Base-by-base conservation (phyloP, 495 filamentous ascomycete genomes). In the Lasiosphaeriaceae sp. region DNA sequence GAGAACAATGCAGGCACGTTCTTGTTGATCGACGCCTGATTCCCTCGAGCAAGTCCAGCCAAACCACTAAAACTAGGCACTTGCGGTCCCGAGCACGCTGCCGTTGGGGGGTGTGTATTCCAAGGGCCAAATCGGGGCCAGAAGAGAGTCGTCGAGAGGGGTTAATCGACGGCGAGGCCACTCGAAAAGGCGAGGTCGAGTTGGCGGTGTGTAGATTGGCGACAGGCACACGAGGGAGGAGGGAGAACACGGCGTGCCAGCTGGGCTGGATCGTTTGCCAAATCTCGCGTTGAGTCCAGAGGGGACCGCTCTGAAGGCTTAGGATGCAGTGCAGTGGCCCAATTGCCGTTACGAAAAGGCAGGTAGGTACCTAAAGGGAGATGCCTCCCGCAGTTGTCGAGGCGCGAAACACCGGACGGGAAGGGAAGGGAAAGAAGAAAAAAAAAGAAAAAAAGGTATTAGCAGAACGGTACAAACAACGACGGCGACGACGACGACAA, bases 1-100 rank as follows among this genome's bases (percentile, higher is more conserved):
- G 65, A 54, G 53, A 49, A 51, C 44, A 53, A 53, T 57, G 60
- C 67, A 64, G 55, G 61, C 61, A 57, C 60, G 64, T 56, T 57
- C 50, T 54, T 62, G 55, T 41, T 31, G 41, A 54, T 55, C 24
- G 60, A 52, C 37, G 51, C 41, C 51, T 26, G 14, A 43, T 47
- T 47, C 34, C 16, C 9, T 37, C 39, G 37, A 43, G 23, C 19
- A 21, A 35, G 19, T 16, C 31, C 26, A 41, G 35, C 52, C 43
- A 22, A 34, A 41, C 31, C 26, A 41, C 34, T 43, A 23, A 22
- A 34, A 41, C 12, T 0, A 31, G 45, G 11, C 39, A 35, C 41
- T 11, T 45, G 23, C 50, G 50, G 8, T 24, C 11, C 50, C 35
- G 34, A 17, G 39, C 14, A 34, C 50, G 50, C 50, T 43, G n/a